phyloP scores from a whole-genome alignment of 805 yeast genomes.

The Pichia scutulata region DNA sequence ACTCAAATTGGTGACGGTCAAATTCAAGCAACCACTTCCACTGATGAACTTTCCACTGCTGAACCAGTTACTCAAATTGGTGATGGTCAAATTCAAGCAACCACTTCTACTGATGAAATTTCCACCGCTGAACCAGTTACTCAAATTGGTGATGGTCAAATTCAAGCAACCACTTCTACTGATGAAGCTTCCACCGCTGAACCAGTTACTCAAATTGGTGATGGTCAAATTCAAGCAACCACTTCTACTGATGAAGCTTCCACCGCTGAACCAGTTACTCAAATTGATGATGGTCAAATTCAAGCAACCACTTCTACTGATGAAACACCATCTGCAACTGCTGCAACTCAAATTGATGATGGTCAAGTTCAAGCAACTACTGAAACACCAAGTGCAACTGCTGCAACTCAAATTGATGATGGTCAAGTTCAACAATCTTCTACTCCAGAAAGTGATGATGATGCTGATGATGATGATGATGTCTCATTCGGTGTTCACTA shows the following conservation, averaged over 20 bases:
- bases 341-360: slow-evolving; percentile 35
- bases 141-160: slow-evolving; percentile 46
- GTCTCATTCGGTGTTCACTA: slow-evolving; percentile 10
- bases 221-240: slow-evolving; percentile 33
- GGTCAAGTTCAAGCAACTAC: slow-evolving; percentile 41
- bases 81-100: slow-evolving; percentile 43
- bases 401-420: slow-evolving; percentile 42
- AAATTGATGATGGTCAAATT: slow-evolving; percentile 23
- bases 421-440: slow-evolving; percentile 51
- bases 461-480: no score
- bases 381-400: slow-evolving; percentile 23
- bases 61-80: slow-evolving; percentile 32
- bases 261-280: slow-evolving; percentile 15
- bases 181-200: slow-evolving; percentile 18
- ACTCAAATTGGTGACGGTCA: slow-evolving; percentile 24
- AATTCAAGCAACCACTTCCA: slow-evolving; percentile 21
- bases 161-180: slow-evolving; percentile 35
- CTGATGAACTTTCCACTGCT: slow-evolving; percentile 28
- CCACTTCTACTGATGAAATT: no score
- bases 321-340: slow-evolving; percentile 21
- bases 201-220: slow-evolving; percentile 31
- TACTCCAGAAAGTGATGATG: no score
- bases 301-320: slow-evolving; percentile 28
- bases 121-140: slow-evolving; percentile 27
- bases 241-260: slow-evolving; percentile 28